Percentiles rank a stretch among this genome's conserved stretches.
Evolutionary conservation across 2,329 filamentous ascomycete species (phyloP).

Genomic region (Nigrograna mackinnonii): DNA sequence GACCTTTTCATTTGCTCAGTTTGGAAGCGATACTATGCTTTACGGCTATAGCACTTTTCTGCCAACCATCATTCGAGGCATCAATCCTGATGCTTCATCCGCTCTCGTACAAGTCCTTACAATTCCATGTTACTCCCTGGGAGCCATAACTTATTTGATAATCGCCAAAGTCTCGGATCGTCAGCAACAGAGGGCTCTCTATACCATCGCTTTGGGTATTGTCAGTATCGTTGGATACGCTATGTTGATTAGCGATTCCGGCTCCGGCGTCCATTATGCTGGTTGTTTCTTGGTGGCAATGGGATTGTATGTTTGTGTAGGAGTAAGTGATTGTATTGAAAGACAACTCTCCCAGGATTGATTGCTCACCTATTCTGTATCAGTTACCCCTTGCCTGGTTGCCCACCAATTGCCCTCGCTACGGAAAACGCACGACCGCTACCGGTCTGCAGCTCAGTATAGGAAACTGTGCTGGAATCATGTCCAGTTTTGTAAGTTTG

Average conservation of each 20-base stretch:
- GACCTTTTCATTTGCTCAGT: conserved; percentile 70
- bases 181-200: conserved; percentile 67
- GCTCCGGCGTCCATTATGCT: conserved; percentile 70
- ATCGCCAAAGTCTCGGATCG: conserved; percentile 70
- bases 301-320: conserved; percentile 67
- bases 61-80: conserved; percentile 74
- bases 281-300: conserved; percentile 77
- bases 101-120: conserved; percentile 75
- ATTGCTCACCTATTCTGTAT: too few relatives aligned
- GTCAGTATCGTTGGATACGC: conserved; percentile 71
- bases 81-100: conserved; percentile 63
- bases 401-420: conserved; percentile 71
- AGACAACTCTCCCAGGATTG: too few relatives aligned
- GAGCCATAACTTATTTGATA: conserved; percentile 69
- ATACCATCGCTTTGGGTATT: conserved; percentile 63
- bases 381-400: conserved; percentile 62
- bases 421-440: conserved; percentile 75
- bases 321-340: too few relatives aligned
- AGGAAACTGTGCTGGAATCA: conserved; percentile 72
- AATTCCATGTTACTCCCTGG: conserved; percentile 76
- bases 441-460: conserved; percentile 72
- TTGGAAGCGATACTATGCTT: conserved; percentile 75
- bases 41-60: conserved; percentile 80
- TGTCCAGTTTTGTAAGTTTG: conserved; percentile 67
- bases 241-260: conserved; percentile 64